A percentile compares a stretch with the other conserved stretches of the same genome.
These are phyloP conservation scores for Trametes villosa DNA, from an alignment of 768 basidiomycete genomes.

Conservation along the genomic window DNA sequence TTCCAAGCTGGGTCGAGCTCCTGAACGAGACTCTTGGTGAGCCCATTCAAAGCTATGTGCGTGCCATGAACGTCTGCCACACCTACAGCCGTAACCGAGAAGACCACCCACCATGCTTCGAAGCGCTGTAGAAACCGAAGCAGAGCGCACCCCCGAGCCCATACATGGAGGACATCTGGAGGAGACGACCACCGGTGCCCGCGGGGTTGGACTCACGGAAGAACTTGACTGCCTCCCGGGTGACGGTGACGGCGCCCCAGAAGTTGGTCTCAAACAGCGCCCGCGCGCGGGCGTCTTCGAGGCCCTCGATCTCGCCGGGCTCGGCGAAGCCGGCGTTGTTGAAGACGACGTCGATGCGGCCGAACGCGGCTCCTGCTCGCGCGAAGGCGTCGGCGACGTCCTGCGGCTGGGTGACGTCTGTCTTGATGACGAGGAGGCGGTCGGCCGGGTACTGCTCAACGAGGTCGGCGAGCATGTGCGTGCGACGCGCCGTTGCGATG, in stretches of 20 bases:
- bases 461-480: slow-evolving; percentile 30
- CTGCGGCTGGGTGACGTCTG: slow-evolving; percentile 26
- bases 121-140: slow-evolving; percentile 19
- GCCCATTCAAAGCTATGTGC: slow-evolving; percentile 38
- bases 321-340: slow-evolving; percentile 30
- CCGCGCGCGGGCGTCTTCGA: slow-evolving; percentile 16
- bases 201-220: slow-evolving; percentile 45
- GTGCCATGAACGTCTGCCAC: not conserved
- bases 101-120: slow-evolving; percentile 8
- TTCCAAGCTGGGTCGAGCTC: slow-evolving; percentile 43
- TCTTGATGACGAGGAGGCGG: slow-evolving; percentile 26
- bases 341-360: slow-evolving; percentile 32
- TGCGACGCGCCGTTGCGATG: slow-evolving; percentile 33
- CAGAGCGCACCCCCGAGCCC: slow-evolving; percentile 24
- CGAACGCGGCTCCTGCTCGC: slow-evolving; percentile 21
- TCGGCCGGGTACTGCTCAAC: slow-evolving; percentile 13
- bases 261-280: slow-evolving; percentile 31
- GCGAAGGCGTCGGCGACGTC: slow-evolving; percentile 27
- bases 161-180: slow-evolving; percentile 39
- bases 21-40: slow-evolving; percentile 30
- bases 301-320: slow-evolving; percentile 25
- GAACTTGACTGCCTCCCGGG: slow-evolving; percentile 36
- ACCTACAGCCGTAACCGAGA: not conserved
- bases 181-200: slow-evolving; percentile 37
- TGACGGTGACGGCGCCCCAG: slow-evolving; percentile 36